Conservation (phyloP, 257 asterid species). For the Solanum chiquidenum region DNA sequence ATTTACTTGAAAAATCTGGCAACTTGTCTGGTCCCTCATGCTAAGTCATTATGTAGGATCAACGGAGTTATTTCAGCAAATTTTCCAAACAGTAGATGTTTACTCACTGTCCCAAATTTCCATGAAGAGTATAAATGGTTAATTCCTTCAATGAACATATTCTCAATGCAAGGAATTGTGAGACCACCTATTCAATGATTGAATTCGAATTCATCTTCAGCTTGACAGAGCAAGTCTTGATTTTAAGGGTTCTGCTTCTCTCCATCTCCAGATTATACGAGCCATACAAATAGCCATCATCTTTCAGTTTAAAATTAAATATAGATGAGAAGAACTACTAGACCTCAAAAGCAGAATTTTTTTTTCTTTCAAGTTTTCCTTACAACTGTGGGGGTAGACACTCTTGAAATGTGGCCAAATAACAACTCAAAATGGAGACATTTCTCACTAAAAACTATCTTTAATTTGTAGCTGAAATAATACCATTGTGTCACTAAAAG, state of each 20-base stretch:
- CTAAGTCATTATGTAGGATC: background rate
- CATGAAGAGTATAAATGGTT: background rate
- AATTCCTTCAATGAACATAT: conserved; percentile 14
- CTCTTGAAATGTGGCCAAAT: background rate
- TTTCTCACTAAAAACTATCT: no score
- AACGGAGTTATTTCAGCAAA: background rate
- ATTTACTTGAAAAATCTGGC: background rate
- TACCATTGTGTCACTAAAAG: no score
- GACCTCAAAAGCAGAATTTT: background rate
- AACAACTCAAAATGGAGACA: background rate
- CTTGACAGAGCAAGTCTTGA: conserved; percentile 27
- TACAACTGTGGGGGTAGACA: background rate
- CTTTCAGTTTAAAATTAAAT: background rate
- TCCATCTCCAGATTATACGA: background rate
- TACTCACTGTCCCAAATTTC: background rate
- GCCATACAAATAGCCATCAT: background rate
- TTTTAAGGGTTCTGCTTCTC: conserved; percentile 11
- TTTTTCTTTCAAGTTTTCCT: background rate
- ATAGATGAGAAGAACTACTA: background rate
- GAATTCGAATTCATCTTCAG: conserved; percentile 27
- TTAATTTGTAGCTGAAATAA: no score
- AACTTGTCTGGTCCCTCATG: background rate
- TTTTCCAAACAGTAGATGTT: no score
- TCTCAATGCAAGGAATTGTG: conserved; percentile 35
- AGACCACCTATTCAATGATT: conserved; percentile 48